Evolutionary conservation across 192 early-diverging fungal genomes (phyloP), one percentile per base, ranked within the genome.

Genomic region (Coemansia sp.): DNA sequence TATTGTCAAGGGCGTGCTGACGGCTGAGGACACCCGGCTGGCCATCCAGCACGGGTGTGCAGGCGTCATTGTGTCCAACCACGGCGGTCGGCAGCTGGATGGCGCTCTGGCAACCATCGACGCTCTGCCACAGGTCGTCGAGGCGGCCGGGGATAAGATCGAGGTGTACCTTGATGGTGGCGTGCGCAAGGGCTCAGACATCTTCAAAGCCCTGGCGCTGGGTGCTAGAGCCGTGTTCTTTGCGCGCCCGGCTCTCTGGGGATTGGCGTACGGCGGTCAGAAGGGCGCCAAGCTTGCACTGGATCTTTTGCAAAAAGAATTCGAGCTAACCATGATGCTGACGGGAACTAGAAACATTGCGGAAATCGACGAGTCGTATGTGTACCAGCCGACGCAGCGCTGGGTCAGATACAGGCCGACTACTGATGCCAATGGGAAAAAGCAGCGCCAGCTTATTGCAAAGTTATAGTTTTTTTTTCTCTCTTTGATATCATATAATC

Each of bases 151-250:
- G 21, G 71, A 59, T 56, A 84, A 85, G 39, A 75, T 98, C 28
- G 94, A 97, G 72, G 87, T 99, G 13, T 98, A 89, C 68, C 64
- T 98, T 21, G 97, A 99, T 76, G 96, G 97, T 33, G 97, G 97
- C 28, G 75, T 99, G 28, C 86, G 96, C 34, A 83, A 91, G 29
- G 97, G 94, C 21, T 85, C 92, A 15, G 97, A 99, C 79, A 88
- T 99, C 21, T 87, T 97, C 83, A 98, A 98, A 84, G 95, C 95
- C 2, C 82, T 99, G 62, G 96, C 96, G 6, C 74, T 99, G 9
- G 97, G 97, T 12, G 97, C 97, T 1, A 87, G 86, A 42, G 96
- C 90, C 4, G 85, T 86, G 43, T 87, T 87, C 68, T 66, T 84
- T 46, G 86, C 82, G 7, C 71, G 85, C 3, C 85, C 86, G 4